Evolutionary conservation across 1,284 basidiomycete genomes (phyloP).

Genomic region (Cystobasidiaceae sp.): DNA sequence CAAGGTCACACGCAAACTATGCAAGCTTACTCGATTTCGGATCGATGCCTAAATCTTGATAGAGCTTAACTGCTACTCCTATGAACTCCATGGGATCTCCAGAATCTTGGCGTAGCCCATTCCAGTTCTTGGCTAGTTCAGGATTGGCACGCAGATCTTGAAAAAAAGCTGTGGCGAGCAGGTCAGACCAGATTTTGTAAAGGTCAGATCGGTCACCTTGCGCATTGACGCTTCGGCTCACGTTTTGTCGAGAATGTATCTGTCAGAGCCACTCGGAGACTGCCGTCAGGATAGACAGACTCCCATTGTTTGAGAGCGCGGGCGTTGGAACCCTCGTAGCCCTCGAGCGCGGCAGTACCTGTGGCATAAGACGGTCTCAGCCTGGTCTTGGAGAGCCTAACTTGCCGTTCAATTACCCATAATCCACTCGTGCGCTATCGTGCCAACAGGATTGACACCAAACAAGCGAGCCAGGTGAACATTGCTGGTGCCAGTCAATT

Average conservation of each 20-base stretch:
- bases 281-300: conserved; percentile 48
- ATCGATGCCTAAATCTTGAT: conserved; percentile 62
- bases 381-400: not conserved
- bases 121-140: conserved; percentile 64
- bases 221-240: conserved; percentile 45
- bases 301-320: conserved; percentile 79
- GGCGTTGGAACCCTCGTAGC: conserved; percentile 70
- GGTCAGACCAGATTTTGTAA: not conserved
- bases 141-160: conserved; percentile 60
- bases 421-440: conserved; percentile 63
- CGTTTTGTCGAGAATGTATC: conserved; percentile 74
- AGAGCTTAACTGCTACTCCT: conserved; percentile 63
- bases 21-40: conserved; percentile 51
- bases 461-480: conserved; percentile 76
- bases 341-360: conserved; percentile 67
- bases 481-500: conserved; percentile 79
- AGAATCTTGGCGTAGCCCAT: conserved; percentile 71
- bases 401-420: conserved; percentile 62
- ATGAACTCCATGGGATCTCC: conserved; percentile 78
- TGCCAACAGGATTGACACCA: conserved; percentile 56
- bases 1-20: too few species aligned
- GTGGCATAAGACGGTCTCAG: too few species aligned
- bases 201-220: not conserved
- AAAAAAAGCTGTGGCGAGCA: conserved; percentile 59
- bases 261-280: conserved; percentile 69